Evolutionary conservation across 768 basidiomycete species (phyloP), one percentile per base, ranked within the genome.

Genomic region (Suillus plorans): DNA sequence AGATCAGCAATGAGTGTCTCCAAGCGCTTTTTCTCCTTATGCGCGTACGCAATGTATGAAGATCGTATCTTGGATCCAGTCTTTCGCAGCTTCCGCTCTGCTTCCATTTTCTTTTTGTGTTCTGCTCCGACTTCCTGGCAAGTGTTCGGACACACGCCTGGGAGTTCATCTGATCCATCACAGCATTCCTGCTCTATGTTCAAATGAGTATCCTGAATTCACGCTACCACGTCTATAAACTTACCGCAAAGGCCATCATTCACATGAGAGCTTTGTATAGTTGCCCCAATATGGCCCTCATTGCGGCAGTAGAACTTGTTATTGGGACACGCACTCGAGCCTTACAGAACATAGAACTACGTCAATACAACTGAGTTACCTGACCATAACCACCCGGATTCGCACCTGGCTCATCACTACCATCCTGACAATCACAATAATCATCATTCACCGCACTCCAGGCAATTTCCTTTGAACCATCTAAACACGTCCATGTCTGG

Each of bases 391-490:
- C 16, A 70, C 70, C 49, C 62, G 28, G 25, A 59, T 28, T 59
- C 77, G 20, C 50, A 89, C 95, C 95, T 75, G 95, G 95, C 74
- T 98, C 95, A 68, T 98, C 95, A 68, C 91, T 95, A n/a, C 95
- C 95, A 72, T 97, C 95, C 37, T 82, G 81, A 73, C 95, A 98
- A 78, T 98, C 95, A 72, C 95, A 98, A 71, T 89, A 94, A 76
- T 98, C 95, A 72, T 98, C 94, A 74, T 98, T 97, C 31, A 97
- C 88, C 22, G 91, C 87, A 41, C 80, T 77, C 88, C 89, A 94
- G 2, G 89, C 79, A 67, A 98, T 93, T 66, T 86, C 82, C 71
- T 88, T 89, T 0, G 87, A 89, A 25, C 89, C 90, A 70, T 95
- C 90, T 65, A 97, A 78, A 78, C 95, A 97, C 67, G 79, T 83